Evolutionary conservation across 805 yeast genomes (phyloP).

Genomic region (Priceomyces medius): DNA sequence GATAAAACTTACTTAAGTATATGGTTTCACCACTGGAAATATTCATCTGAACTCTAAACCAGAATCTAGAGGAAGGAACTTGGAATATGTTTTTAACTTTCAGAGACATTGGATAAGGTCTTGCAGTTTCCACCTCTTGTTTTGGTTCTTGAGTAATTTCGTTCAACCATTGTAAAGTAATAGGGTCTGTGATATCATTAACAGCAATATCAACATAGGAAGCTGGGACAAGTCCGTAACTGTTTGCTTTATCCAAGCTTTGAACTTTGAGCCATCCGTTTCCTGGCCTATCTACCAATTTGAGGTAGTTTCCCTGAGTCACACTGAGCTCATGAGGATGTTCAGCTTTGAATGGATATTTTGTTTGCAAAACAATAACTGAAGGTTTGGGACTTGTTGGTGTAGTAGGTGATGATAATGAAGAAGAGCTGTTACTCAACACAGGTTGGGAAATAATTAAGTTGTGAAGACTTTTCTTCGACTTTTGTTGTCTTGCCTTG

Average conservation of each 20-base stretch:
- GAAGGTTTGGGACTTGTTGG: slow-evolving; percentile 13
- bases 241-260: slow-evolving; percentile 19
- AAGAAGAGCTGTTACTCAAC: slow-evolving; percentile 1
- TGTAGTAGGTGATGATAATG: slow-evolving; percentile 6
- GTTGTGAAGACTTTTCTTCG: slow-evolving; percentile 25
- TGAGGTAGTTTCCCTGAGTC: slow-evolving; percentile 26
- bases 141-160: slow-evolving; percentile 9
- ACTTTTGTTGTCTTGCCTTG: slow-evolving; percentile 21
- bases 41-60: slow-evolving; percentile 31
- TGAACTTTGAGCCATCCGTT: slow-evolving; percentile 42
- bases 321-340: slow-evolving; percentile 26
- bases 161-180: slow-evolving; percentile 31
- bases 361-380: slow-evolving; percentile 27
- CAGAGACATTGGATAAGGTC: slow-evolving; percentile 16
- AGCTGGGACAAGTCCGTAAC: slow-evolving; percentile 37
- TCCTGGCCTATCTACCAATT: slow-evolving; percentile 34
- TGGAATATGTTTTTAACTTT: slow-evolving; percentile 20
- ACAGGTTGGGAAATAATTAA: slow-evolving; percentile 27
- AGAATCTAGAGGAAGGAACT: slow-evolving; percentile 21
- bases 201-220: slow-evolving; percentile 38
- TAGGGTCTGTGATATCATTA: slow-evolving; percentile 36
- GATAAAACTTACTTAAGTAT: slow-evolving; percentile 30
- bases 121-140: slow-evolving; percentile 1
- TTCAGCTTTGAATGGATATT: slow-evolving; percentile 32
- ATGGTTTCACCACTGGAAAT: slow-evolving; percentile 17